Evolutionary conservation across 2,329 filamentous ascomycete species (phyloP).

Genomic region (Byssochlamys sp.): DNA sequence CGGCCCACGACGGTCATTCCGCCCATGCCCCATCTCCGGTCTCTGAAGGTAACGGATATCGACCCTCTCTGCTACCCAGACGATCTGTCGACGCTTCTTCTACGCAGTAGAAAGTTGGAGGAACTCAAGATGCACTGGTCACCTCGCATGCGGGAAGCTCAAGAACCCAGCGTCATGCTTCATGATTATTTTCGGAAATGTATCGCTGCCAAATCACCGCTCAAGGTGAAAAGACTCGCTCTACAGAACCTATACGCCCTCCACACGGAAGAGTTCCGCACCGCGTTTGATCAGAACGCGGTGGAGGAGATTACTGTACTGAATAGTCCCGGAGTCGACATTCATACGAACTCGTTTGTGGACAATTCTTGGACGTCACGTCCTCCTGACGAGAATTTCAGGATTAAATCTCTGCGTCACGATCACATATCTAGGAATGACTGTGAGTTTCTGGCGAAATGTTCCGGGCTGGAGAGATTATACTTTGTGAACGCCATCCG

Average conservation of each 20-base stretch:
- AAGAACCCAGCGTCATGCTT: conserved; percentile 49
- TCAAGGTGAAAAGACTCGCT: conserved; percentile 43
- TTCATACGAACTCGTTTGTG: conserved; percentile 41
- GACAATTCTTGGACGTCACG: conserved; percentile 45
- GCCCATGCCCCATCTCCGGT: conserved; percentile 45
- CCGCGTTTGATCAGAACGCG: conserved; percentile 31
- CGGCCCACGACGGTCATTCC: conserved; percentile 49
- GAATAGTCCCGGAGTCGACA: conserved; percentile 41
- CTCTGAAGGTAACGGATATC: conserved; percentile 48
- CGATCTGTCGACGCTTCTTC: conserved; percentile 49
- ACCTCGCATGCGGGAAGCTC: conserved; percentile 50
- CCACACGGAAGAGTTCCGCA: conserved; percentile 39
- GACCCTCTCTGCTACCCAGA: conserved; percentile 57
- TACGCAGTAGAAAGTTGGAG: conserved; percentile 44
- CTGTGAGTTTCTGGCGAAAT: conserved; percentile 33
- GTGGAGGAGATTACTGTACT: conserved; percentile 46
- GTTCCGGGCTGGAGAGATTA: conserved; percentile 40
- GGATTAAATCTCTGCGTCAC: conserved; percentile 40
- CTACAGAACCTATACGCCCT: conserved; percentile 51
- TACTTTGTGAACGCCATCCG: conserved; percentile 42
- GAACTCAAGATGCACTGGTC: conserved; percentile 52
- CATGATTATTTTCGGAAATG: conserved; percentile 49
- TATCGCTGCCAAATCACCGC: conserved; percentile 35
- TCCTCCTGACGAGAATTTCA: conserved; percentile 19
- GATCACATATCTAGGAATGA: conserved; percentile 41